Evolutionary conservation across 345 rosid genomes (phyloP).

Genomic region (Microcos paniculata): DNA sequence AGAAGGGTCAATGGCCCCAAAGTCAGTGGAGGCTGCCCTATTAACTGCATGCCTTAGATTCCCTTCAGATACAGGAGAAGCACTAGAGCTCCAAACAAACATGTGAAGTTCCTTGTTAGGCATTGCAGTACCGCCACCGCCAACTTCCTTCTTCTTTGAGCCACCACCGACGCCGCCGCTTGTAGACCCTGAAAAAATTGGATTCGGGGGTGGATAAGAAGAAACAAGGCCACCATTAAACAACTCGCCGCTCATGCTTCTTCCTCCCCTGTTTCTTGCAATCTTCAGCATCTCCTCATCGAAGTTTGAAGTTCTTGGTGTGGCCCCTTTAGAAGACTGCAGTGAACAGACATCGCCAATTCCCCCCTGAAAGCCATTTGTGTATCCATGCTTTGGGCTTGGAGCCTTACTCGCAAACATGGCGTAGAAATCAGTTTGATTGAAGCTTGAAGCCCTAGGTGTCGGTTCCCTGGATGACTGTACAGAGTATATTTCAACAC

Average conservation of each 20-base stretch:
- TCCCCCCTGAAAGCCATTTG: conserved; percentile 43
- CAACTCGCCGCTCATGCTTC: conserved; percentile 70
- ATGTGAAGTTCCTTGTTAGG: conserved; percentile 65
- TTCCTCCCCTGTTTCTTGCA: conserved; percentile 50
- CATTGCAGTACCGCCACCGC: background rate
- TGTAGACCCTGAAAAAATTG: conserved; percentile 63
- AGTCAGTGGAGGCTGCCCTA: conserved; percentile 48
- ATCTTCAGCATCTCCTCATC: conserved; percentile 66
- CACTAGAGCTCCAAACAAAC: conserved; percentile 88
- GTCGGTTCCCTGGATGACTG: conserved; percentile 83
- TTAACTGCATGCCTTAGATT: conserved; percentile 52
- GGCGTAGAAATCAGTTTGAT: conserved; percentile 79
- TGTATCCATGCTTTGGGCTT: conserved; percentile 75
- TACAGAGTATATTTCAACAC: conserved; percentile 75
- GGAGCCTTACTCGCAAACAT: conserved; percentile 83
- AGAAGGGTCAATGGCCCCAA: conserved; percentile 27
- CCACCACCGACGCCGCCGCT: conserved; percentile 21
- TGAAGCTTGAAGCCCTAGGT: conserved; percentile 87
- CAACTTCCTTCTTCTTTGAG: conserved; percentile 12
- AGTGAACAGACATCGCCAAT: conserved; percentile 60
- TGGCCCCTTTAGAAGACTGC: conserved; percentile 76
- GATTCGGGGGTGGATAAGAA: conserved; percentile 66
- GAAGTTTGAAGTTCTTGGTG: conserved; percentile 81
- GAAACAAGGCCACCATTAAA: conserved; percentile 41
- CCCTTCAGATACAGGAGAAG: conserved; percentile 76